A percentile compares a stretch with the other conserved stretches of the same genome.
Evolutionary conservation across 1,284 basidiomycete genomes (phyloP).

Genomic region (Microbotryum saponariae): DNA sequence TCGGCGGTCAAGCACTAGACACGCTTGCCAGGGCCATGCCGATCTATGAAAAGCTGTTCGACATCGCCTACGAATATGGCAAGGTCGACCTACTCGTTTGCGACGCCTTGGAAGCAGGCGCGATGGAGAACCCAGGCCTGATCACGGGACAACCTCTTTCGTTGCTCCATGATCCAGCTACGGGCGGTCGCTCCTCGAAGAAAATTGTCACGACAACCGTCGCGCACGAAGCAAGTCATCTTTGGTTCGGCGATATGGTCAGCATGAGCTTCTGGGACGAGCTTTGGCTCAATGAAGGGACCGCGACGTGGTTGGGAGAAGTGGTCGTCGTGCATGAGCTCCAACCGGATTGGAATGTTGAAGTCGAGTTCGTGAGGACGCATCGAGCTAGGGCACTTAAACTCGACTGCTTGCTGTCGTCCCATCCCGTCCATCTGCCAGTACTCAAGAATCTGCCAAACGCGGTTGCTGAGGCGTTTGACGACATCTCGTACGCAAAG

Average conservation of each 20-base stretch:
- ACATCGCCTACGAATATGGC: slow-evolving; percentile 40
- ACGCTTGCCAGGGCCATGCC: slow-evolving; percentile 80
- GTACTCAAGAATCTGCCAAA: slow-evolving; percentile 87
- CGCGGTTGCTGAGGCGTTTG: slow-evolving; percentile 63
- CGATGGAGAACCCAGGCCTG: slow-evolving; percentile 77
- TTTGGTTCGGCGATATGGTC: slow-evolving; percentile 29
- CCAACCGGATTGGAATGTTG: slow-evolving; percentile 51
- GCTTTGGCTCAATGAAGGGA: slow-evolving; percentile 53
- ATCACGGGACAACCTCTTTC: slow-evolving; percentile 82
- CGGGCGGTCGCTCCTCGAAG: slow-evolving; percentile 37
- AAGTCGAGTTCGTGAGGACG: slow-evolving; percentile 48
- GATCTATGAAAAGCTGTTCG: slow-evolving; percentile 68
- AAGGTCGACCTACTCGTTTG: slow-evolving; percentile 42
- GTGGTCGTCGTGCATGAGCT: slow-evolving; percentile 71
- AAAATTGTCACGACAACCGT: slow-evolving; percentile 40
- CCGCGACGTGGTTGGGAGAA: slow-evolving; percentile 78
- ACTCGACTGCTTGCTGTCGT: slow-evolving; percentile 81
- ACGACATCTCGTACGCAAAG: slow-evolving; percentile 61
- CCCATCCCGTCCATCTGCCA: slow-evolving; percentile 93
- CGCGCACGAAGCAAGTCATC: slow-evolving; percentile 38
- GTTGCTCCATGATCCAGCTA: slow-evolving; percentile 61
- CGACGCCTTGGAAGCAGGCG: slow-evolving; percentile 47
- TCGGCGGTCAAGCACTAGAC: slow-evolving; percentile 69
- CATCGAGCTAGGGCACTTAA: slow-evolving; percentile 57
- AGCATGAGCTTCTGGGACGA: slow-evolving; percentile 32